A percentile compares a stretch with the other conserved stretches of the same genome.
Conservation (phyloP, 75 land plant species). For the Sequoia sempervirens region DNA sequence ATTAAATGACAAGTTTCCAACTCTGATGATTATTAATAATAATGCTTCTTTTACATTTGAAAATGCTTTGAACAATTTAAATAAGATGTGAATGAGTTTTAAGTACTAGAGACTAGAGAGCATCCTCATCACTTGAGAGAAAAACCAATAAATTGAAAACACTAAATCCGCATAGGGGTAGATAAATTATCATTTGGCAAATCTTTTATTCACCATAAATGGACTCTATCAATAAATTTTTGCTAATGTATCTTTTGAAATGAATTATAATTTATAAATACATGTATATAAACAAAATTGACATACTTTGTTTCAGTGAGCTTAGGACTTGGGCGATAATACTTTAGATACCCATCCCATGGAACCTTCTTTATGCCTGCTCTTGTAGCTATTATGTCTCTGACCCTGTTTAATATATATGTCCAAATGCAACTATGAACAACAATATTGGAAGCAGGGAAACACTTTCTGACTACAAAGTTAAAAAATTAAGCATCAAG, state of each 20-base stretch:
- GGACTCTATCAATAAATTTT: not conserved
- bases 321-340: slow-evolving; percentile 94
- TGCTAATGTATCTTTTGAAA: not conserved
- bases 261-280: not conserved
- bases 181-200: not conserved
- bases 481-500: not conserved
- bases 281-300: slow-evolving; percentile 2
- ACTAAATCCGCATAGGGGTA: not conserved
- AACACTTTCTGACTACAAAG: not conserved
- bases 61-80: not conserved
- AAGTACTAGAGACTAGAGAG: not conserved
- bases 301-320: slow-evolving; percentile 82
- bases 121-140: not conserved
- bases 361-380: slow-evolving; percentile 95
- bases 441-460: not conserved
- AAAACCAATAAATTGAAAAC: not conserved
- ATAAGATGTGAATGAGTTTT: not conserved
- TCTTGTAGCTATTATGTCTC: slow-evolving; percentile 81
- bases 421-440: not conserved
- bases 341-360: slow-evolving; percentile 97
- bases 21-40: not conserved
- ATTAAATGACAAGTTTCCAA: not conserved
- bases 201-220: not conserved
- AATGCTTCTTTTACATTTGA: no score
- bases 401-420: slow-evolving; percentile 57